Conservation (phyloP, 768 basidiomycete genomes). For the Tylopilus sp. region DNA sequence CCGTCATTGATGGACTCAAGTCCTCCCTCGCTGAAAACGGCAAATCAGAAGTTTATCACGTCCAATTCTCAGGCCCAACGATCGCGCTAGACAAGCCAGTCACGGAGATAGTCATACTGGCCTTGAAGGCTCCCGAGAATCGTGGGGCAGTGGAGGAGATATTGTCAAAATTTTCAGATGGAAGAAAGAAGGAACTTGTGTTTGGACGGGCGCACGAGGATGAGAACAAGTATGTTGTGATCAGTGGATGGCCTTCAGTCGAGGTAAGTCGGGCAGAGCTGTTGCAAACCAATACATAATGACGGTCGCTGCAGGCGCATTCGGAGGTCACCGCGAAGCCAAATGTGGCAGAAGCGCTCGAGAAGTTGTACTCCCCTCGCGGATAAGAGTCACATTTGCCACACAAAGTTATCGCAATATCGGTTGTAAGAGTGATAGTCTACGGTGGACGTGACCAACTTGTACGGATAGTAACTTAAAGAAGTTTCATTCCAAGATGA, state of each 20-base stretch:
- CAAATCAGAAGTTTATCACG: slow-evolving; percentile 18
- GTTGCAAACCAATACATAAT: too few relatives aligned
- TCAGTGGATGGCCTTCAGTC: slow-evolving; percentile 19
- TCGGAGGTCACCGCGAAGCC: neutral
- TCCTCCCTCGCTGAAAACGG: neutral
- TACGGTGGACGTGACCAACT: too few relatives aligned
- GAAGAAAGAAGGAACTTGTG: slow-evolving; percentile 7
- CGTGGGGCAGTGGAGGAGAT: slow-evolving; percentile 11
- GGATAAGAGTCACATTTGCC: neutral
- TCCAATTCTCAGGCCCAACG: slow-evolving; percentile 16
- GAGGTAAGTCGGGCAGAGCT: slow-evolving; percentile 24
- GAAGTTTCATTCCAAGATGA: too few relatives aligned
- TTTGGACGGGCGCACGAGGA: slow-evolving; percentile 23
- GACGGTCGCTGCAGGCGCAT: neutral
- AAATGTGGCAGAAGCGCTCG: neutral
- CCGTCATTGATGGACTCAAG: slow-evolving; percentile 1
- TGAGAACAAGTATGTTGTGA: slow-evolving; percentile 11
- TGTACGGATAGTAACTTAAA: too few relatives aligned
- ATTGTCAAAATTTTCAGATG: slow-evolving; percentile 12
- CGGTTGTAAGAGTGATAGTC: neutral
- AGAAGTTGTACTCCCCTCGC: neutral
- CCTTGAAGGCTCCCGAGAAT: slow-evolving; percentile 22
- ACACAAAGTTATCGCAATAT: neutral
- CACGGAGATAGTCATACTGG: slow-evolving; percentile 18
- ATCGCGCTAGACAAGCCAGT: slow-evolving; percentile 20